A percentile compares a stretch with the other conserved stretches of the same genome.
Evolutionary conservation across 148 eudicot genomes (phyloP).

Genomic region (Camellia sinensis): DNA sequence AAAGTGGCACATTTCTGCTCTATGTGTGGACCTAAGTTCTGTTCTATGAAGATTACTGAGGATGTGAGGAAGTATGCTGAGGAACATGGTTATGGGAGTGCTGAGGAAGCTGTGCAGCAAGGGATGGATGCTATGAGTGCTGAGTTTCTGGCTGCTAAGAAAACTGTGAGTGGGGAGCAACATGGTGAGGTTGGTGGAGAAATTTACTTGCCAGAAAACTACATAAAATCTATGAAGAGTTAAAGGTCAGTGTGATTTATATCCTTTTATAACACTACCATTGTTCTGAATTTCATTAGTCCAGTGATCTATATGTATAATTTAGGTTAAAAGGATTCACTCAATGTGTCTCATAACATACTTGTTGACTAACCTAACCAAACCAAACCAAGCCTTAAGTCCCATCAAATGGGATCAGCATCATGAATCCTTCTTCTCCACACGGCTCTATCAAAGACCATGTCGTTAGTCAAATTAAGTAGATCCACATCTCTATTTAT

Average conservation of each 20-base stretch:
- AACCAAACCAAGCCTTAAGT: too few species aligned
- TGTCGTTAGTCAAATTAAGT: too few species aligned
- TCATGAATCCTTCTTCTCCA: too few species aligned
- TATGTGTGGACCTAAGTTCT: slow-evolving; percentile 98
- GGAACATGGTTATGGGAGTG: slow-evolving; percentile 93
- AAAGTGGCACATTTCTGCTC: slow-evolving; percentile 99
- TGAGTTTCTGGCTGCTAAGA: slow-evolving; percentile 88
- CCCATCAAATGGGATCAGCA: too few species aligned
- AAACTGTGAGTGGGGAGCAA: slow-evolving; percentile 91
- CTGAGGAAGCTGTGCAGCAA: slow-evolving; percentile 79
- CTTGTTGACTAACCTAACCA: not conserved
- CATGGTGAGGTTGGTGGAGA: slow-evolving; percentile 98
- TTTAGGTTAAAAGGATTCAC: not conserved
- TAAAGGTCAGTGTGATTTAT: slow-evolving; percentile 24
- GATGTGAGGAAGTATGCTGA: slow-evolving; percentile 96
- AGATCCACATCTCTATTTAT: too few species aligned
- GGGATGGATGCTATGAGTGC: slow-evolving; percentile 99
- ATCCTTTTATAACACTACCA: not conserved
- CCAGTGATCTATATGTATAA: not conserved
- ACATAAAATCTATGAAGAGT: slow-evolving; percentile 55
- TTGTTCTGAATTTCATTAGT: not conserved
- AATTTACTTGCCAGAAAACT: slow-evolving; percentile 85
- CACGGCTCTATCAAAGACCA: too few species aligned
- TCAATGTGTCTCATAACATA: not conserved
- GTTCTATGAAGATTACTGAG: slow-evolving; percentile 98